Conservation (phyloP, 257 asterid genomes). For the Scutellaria galericulata region DNA sequence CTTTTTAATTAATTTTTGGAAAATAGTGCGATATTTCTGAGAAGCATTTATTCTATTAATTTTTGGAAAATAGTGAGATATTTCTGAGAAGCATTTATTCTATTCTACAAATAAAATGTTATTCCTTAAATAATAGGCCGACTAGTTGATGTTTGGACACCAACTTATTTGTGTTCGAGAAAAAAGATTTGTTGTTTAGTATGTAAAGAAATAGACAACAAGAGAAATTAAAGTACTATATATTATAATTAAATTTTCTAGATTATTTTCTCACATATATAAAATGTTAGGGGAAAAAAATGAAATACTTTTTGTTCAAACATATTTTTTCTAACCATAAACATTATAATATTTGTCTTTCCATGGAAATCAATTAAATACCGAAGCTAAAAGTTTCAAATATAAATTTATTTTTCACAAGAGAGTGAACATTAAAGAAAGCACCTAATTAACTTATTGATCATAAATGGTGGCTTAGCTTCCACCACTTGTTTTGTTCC, state of each 20-base stretch:
- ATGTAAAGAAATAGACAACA: constrained; percentile 4
- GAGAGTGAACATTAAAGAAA: not conserved
- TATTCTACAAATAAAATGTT: constrained; percentile 7
- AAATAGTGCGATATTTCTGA: constrained; percentile 3
- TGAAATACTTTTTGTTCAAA: not conserved
- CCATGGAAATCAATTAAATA: no score
- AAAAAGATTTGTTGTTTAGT: constrained; percentile 12
- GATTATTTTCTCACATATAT: not conserved
- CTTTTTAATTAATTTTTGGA: not conserved
- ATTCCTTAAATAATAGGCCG: constrained; percentile 34
- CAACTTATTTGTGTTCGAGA: constrained; percentile 26
- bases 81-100: constrained; percentile 14
- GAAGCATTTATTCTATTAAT: constrained; percentile 23
- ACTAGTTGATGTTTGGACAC: constrained; percentile 19
- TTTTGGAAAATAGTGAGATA: constrained; percentile 6
- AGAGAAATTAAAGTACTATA: not conserved
- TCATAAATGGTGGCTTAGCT: constrained; percentile 32
- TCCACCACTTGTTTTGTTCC: constrained; percentile 38
- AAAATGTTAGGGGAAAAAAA: not conserved
- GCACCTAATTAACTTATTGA: constrained; percentile 19
- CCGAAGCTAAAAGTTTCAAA: no score
- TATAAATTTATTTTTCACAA: not conserved
- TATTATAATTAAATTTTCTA: not conserved
- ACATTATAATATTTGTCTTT: no score
- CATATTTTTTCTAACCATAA: not conserved